Conservation (phyloP, 2,329 filamentous ascomycete species). For the Exophiala viscosa region DNA sequence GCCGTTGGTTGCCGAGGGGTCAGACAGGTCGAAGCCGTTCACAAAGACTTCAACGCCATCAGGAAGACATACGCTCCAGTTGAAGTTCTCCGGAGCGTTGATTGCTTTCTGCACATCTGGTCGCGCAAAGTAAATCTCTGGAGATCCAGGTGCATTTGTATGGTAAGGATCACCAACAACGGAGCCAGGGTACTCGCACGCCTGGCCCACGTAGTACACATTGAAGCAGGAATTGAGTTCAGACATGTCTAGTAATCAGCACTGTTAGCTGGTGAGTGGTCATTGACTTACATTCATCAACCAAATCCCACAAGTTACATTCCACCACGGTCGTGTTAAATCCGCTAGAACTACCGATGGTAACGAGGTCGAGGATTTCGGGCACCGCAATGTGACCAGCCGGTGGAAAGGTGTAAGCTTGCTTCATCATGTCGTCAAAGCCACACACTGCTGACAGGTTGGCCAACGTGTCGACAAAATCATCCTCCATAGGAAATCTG, state of each 20-base stretch:
- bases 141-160: neutral
- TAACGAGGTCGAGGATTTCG: constrained; percentile 23
- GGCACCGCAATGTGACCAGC: constrained; percentile 36
- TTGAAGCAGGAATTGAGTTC: constrained; percentile 51
- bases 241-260: constrained; percentile 52
- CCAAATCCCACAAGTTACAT: constrained; percentile 54
- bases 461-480: constrained; percentile 16
- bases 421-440: constrained; percentile 41
- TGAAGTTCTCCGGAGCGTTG: constrained; percentile 42
- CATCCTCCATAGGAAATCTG: neutral
- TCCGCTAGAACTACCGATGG: too few relatives aligned
- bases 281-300: neutral
- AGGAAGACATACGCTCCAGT: constrained; percentile 42
- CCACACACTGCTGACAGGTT: constrained; percentile 41
- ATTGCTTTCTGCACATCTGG: constrained; percentile 50
- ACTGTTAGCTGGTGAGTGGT: too few relatives aligned
- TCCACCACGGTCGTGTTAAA: too few relatives aligned
- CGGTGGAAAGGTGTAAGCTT: constrained; percentile 63
- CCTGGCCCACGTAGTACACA: constrained; percentile 46
- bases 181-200: constrained; percentile 40
- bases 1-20: constrained; percentile 53
- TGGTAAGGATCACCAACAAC: constrained; percentile 32
- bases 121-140: constrained; percentile 49
- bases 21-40: constrained; percentile 46
- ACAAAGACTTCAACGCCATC: constrained; percentile 40